Evolutionary conservation across 2,329 filamentous ascomycete genomes (phyloP).

Genomic region (Ophiosphaerella narmari): DNA sequence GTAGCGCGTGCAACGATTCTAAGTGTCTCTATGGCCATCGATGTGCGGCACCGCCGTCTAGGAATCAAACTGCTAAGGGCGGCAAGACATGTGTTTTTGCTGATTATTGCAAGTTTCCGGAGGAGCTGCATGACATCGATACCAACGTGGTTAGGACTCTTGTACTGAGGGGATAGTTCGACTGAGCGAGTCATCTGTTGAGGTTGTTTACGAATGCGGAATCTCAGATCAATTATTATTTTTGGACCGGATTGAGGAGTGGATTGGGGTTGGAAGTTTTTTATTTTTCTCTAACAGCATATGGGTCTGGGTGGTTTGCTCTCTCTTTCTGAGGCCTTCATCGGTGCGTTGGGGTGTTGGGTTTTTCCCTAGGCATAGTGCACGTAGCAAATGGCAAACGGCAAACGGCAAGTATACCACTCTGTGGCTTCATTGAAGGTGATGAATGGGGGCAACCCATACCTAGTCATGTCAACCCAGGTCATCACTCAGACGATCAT

Average conservation of each 20-base stretch:
- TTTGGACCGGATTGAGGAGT: not conserved
- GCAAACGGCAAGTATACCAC: too few species aligned
- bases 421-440: conserved; percentile 7
- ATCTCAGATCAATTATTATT: too few species aligned
- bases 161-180: conserved; percentile 21
- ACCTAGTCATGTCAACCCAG: conserved; percentile 26
- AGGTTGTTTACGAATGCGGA: too few species aligned
- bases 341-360: too few species aligned
- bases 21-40: conserved; percentile 69
- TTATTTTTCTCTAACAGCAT: not conserved
- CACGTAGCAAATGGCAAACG: too few species aligned
- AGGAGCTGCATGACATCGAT: conserved; percentile 63
- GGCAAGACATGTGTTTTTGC: conserved; percentile 62
- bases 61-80: conserved; percentile 51
- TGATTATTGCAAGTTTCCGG: conserved; percentile 62
- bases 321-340: too few species aligned
- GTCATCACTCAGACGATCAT: conserved; percentile 27
- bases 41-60: conserved; percentile 57
- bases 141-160: conserved; percentile 59
- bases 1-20: conserved; percentile 61
- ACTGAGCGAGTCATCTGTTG: too few species aligned
- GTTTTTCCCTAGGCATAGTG: too few species aligned
- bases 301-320: not conserved
- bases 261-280: too few species aligned
- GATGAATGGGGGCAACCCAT: conserved; percentile 6